Conservation (phyloP, 2,329 filamentous ascomycete species). For the Hypoxylon sp. region DNA sequence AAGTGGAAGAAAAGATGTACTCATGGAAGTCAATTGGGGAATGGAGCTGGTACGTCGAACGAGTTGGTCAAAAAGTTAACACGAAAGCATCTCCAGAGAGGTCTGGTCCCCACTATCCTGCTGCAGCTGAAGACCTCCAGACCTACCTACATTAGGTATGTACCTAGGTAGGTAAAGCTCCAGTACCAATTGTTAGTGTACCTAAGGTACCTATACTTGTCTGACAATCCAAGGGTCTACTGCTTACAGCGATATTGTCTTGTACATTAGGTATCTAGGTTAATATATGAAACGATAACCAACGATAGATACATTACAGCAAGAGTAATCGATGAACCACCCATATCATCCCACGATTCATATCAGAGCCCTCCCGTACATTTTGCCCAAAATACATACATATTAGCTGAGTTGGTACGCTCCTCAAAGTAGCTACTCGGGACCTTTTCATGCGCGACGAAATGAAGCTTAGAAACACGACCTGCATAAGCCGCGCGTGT, state of each 20-base stretch:
- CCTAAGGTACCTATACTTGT: neutral
- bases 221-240: neutral
- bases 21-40: constrained; percentile 30
- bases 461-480: neutral
- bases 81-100: constrained; percentile 38
- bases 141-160: too few species aligned
- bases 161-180: too few species aligned
- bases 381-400: neutral
- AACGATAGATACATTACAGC: too few species aligned
- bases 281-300: too few species aligned
- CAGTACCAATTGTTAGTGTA: neutral
- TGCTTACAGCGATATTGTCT: neutral
- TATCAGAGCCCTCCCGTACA: too few species aligned
- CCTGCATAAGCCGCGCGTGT: neutral
- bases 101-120: constrained; percentile 28
- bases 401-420: too few species aligned
- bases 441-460: too few species aligned
- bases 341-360: too few species aligned
- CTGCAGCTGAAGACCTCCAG: constrained; percentile 11
- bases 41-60: neutral
- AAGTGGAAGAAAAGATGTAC: constrained; percentile 12
- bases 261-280: too few species aligned
- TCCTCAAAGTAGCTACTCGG: too few species aligned
- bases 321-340: too few species aligned
- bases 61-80: constrained; percentile 28